Conservation (phyloP, 768 basidiomycete genomes). For the Cubamyces lactineus region DNA sequence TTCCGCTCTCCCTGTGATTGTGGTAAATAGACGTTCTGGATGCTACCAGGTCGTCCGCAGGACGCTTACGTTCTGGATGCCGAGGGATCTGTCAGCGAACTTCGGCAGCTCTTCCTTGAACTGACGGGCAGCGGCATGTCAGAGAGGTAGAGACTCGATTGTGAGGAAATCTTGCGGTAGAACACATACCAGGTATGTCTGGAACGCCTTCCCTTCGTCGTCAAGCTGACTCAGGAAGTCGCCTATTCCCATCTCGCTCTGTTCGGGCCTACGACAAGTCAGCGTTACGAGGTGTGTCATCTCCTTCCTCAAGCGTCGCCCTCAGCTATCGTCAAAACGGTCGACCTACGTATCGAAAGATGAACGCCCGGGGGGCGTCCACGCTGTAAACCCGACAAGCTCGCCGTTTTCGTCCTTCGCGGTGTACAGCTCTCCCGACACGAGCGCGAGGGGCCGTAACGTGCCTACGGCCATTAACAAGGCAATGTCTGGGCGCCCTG, state of each 20-base stretch:
- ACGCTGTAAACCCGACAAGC: constrained; percentile 21
- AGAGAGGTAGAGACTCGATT: no score
- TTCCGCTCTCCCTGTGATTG: constrained; percentile 9
- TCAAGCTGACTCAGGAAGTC: not conserved
- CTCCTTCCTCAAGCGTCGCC: no score
- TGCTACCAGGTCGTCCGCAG: not conserved
- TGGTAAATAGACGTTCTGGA: not conserved
- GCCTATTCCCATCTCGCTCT: not conserved
- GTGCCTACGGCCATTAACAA: not conserved
- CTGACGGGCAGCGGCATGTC: not conserved
- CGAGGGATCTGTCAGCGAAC: constrained; percentile 1
- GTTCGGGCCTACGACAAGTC: not conserved
- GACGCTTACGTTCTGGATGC: not conserved
- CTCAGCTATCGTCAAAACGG: not conserved
- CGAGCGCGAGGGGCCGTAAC: constrained; percentile 6
- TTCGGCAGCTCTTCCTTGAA: not conserved
- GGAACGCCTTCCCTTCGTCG: not conserved
- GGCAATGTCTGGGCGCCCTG: not conserved
- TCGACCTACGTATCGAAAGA: constrained; percentile 12
- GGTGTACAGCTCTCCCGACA: constrained; percentile 23
- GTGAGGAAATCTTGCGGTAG: not conserved
- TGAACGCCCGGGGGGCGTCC: constrained; percentile 14
- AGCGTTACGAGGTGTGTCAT: no score
- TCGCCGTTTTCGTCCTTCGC: constrained; percentile 18
- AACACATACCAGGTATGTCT: not conserved